A percentile compares a stretch with the other conserved stretches of the same genome.
Conservation (phyloP, 148 eudicot genomes). For the Camellia sinensis region DNA sequence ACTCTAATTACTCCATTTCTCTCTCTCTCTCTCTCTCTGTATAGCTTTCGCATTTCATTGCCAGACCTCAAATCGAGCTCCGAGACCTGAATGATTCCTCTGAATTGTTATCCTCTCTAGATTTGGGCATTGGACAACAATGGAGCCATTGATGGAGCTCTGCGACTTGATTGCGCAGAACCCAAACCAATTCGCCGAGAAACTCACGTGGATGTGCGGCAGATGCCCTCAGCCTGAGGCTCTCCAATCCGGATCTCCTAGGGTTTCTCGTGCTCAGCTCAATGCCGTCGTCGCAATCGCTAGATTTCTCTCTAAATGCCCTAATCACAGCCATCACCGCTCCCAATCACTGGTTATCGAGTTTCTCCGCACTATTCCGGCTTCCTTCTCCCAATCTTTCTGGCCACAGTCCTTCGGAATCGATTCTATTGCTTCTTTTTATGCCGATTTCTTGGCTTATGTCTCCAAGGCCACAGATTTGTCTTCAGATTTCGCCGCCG, state of each 20-base stretch:
- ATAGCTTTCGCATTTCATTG: no score
- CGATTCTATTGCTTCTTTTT: conserved; percentile 50
- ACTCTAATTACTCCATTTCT: no score
- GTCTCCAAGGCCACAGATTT: conserved; percentile 51
- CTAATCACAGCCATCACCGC: conserved; percentile 38
- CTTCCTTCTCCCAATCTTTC: conserved; percentile 52
- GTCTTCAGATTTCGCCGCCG: conserved; percentile 52
- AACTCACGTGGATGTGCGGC: conserved; percentile 69
- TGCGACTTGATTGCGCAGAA: conserved; percentile 78
- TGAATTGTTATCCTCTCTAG: no score
- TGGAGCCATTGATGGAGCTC: conserved; percentile 84
- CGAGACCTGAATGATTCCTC: no score
- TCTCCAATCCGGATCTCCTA: conserved; percentile 50
- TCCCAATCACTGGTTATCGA: conserved; percentile 43
- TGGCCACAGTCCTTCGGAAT: conserved; percentile 74
- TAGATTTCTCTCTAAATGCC: conserved; percentile 67
- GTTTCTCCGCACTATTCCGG: conserved; percentile 56
- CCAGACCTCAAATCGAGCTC: no score
- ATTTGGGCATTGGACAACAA: conserved; percentile 12
- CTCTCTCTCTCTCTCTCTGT: no score
- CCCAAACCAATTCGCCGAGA: conserved; percentile 61
- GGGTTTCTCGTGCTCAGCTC: conserved; percentile 70
- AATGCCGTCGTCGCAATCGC: conserved; percentile 62
- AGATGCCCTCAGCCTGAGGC: conserved; percentile 71
- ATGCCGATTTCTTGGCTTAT: conserved; percentile 49